phyloP scores from a whole-genome alignment of 371 early-diverging fungal species.

The Smittium culicis region DNA sequence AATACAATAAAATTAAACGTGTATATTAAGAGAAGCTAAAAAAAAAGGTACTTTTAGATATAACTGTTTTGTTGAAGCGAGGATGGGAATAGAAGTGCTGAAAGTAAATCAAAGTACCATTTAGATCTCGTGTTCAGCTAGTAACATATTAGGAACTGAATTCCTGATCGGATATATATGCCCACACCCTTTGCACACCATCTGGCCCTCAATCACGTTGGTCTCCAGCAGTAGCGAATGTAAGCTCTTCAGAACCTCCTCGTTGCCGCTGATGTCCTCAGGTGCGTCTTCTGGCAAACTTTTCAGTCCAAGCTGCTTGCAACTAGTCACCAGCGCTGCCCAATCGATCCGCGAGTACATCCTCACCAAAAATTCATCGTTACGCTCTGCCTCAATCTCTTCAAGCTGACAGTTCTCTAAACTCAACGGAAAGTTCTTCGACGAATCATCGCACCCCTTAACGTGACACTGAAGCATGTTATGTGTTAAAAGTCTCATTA shows the following conservation, averaged over 20 bases:
- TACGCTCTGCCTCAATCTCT: conserved; percentile 67
- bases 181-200: conserved; percentile 79
- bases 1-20: too few species aligned
- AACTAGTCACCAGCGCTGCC: conserved; percentile 46
- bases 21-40: too few species aligned
- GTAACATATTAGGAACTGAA: conserved; percentile 93
- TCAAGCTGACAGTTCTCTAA: conserved; percentile 75
- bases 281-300: conserved; percentile 36
- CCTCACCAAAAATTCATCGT: conserved; percentile 66
- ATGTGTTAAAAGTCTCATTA: conserved; percentile 92
- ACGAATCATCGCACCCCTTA: conserved; percentile 63
- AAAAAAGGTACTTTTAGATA: too few species aligned
- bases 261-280: conserved; percentile 49
- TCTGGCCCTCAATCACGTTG: conserved; percentile 69
- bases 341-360: conserved; percentile 78
- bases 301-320: conserved; percentile 34
- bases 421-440: conserved; percentile 75
- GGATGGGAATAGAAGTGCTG: too few species aligned
- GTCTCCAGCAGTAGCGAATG: conserved; percentile 68
- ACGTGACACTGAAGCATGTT: conserved; percentile 97
- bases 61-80: too few species aligned
- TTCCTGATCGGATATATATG: conserved; percentile 84
- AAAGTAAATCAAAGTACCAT: too few species aligned
- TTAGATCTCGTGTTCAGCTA: conserved; percentile 86
- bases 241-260: conserved; percentile 55